phyloP scores from a whole-genome alignment of 768 basidiomycete species.

The Vararia minispora region DNA sequence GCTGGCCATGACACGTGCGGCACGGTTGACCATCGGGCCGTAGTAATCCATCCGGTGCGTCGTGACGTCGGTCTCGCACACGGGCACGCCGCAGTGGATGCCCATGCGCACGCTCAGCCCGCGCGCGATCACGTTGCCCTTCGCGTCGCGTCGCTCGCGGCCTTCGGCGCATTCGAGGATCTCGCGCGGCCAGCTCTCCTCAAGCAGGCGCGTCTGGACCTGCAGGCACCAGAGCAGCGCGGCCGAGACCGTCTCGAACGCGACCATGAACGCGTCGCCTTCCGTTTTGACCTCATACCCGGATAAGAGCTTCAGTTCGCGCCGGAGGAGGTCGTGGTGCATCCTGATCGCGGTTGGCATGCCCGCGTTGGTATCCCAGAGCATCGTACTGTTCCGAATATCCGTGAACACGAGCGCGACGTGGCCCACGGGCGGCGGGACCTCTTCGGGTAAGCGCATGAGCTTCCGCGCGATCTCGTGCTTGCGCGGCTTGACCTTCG shows the following conservation, averaged over 20 bases:
- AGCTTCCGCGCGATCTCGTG: slow-evolving; percentile 43
- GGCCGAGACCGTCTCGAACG: slow-evolving; percentile 80
- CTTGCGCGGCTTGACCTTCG: slow-evolving; percentile 25
- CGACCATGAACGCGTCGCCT: slow-evolving; percentile 98
- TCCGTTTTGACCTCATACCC: slow-evolving; percentile 99
- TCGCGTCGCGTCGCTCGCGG: slow-evolving; percentile 55
- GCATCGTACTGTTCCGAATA: slow-evolving; percentile 90
- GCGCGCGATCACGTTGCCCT: slow-evolving; percentile 63
- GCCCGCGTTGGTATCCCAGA: slow-evolving; percentile 93
- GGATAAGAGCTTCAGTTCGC: slow-evolving; percentile 79
- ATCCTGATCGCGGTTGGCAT: slow-evolving; percentile 90
- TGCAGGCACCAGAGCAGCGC: slow-evolving; percentile 87
- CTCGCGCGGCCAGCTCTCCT: slow-evolving; percentile 85
- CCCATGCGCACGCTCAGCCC: slow-evolving; percentile 97
- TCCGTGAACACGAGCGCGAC: slow-evolving; percentile 95
- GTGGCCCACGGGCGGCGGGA: slow-evolving; percentile 76
- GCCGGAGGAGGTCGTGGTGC: slow-evolving; percentile 80
- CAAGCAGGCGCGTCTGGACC: slow-evolving; percentile 73
- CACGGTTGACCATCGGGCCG: slow-evolving; percentile 91
- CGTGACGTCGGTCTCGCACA: slow-evolving; percentile 72
- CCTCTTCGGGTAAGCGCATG: slow-evolving; percentile 60
- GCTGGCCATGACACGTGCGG: slow-evolving; percentile 70
- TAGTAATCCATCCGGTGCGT: slow-evolving; percentile 98
- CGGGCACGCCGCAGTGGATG: slow-evolving; percentile 83
- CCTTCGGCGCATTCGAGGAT: slow-evolving; percentile 91